Evolutionary conservation across 768 basidiomycete species (phyloP).

Genomic region (Tulasnella sp.): DNA sequence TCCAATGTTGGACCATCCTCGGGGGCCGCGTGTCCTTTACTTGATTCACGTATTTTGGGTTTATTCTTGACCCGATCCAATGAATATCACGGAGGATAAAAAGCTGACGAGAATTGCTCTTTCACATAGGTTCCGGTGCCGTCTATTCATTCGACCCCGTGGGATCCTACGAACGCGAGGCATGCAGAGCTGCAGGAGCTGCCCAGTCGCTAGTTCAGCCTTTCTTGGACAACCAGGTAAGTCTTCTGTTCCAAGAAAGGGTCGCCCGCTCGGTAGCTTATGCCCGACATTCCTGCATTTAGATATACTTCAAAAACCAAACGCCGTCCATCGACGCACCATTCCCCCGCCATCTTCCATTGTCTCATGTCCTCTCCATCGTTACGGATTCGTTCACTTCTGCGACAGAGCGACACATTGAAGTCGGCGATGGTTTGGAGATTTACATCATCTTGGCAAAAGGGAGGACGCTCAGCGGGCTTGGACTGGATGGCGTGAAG

Average conservation of each 20-base stretch:
- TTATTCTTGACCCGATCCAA: background rate
- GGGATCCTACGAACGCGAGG: constrained; percentile 95
- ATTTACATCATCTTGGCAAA: constrained; percentile 80
- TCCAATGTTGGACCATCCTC: constrained; percentile 14
- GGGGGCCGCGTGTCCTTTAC: background rate
- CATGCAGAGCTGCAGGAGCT: constrained; percentile 93
- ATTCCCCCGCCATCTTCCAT: constrained; percentile 77
- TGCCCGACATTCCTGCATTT: constrained; percentile 23
- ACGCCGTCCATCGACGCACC: constrained; percentile 62
- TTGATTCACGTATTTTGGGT: constrained; percentile 4
- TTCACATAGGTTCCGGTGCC: constrained; percentile 72
- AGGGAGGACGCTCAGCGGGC: constrained; percentile 55
- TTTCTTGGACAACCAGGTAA: constrained; percentile 96
- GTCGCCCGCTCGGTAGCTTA: background rate
- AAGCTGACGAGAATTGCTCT: background rate
- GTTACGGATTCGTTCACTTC: constrained; percentile 96
- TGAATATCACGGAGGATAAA: background rate
- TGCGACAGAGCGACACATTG: constrained; percentile 97
- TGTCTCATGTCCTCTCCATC: constrained; percentile 73
- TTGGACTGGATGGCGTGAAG: constrained; percentile 45
- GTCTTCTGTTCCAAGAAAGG: constrained; percentile 32
- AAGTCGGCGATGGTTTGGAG: constrained; percentile 95
- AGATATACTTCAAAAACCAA: constrained; percentile 99
- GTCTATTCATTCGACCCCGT: constrained; percentile 99
- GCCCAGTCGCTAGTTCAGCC: constrained; percentile 94